phyloP scores from a whole-genome alignment of 2,329 filamentous ascomycete genomes.

The Pseudogymnoascus sp. region DNA sequence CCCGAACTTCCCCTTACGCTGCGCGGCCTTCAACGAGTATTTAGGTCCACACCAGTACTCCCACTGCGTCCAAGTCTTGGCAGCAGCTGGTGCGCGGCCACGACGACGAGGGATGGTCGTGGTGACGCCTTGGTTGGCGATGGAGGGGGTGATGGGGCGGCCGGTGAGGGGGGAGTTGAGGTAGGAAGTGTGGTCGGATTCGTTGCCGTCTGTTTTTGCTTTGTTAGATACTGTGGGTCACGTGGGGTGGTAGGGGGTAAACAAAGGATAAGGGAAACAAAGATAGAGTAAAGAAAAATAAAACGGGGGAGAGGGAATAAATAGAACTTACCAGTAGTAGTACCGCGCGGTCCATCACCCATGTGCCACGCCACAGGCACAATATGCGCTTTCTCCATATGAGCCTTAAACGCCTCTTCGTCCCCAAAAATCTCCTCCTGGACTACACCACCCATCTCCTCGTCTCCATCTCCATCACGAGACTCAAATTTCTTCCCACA shows the following conservation, averaged over 20 bases:
- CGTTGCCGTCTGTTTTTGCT: slow-evolving; percentile 14
- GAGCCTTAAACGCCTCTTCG: slow-evolving; percentile 37
- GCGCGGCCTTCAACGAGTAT: not conserved
- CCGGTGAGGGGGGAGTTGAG: slow-evolving; percentile 39
- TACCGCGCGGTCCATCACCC: slow-evolving; percentile 52
- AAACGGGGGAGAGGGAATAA: not conserved
- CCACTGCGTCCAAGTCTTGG: not conserved
- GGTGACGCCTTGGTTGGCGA: slow-evolving; percentile 47
- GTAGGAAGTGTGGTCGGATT: slow-evolving; percentile 9
- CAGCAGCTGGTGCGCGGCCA: not conserved
- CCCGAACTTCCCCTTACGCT: not conserved
- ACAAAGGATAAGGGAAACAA: not conserved
- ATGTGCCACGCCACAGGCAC: slow-evolving; percentile 50
- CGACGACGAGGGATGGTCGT: slow-evolving; percentile 26
- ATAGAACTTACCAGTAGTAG: slow-evolving; percentile 21
- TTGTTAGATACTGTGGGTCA: slow-evolving; percentile 13
- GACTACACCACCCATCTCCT: not conserved
- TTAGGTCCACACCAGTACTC: not conserved
- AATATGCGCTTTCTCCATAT: slow-evolving; percentile 51
- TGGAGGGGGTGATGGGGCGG: slow-evolving; percentile 52
- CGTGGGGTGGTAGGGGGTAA: not conserved
- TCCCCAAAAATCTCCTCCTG: slow-evolving; percentile 18
- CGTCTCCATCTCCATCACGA: slow-evolving; percentile 21
- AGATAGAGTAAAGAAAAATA: not conserved
- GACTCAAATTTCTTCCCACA: slow-evolving; percentile 30